Evolutionary conservation across 495 filamentous ascomycete genomes (phyloP).

Genomic region (Jackrogersella multiformis): DNA sequence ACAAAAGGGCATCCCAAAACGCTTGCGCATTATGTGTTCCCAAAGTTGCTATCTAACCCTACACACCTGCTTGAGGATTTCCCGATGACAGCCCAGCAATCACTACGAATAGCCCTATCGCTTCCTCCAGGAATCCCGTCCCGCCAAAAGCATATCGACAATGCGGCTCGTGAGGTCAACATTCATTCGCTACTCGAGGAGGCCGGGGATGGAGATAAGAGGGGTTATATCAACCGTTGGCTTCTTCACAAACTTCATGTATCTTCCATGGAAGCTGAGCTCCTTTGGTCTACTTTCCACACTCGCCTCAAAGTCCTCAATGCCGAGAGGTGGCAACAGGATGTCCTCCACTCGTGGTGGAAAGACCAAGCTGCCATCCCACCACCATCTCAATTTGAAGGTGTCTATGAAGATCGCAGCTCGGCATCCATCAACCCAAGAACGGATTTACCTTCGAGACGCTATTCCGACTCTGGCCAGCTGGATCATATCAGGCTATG

Average conservation of each 20-base stretch:
- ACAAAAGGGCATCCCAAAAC: conserved; percentile 23
- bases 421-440: conserved; percentile 35
- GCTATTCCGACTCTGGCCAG: conserved; percentile 33
- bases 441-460: conserved; percentile 27
- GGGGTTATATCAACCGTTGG: conserved; percentile 59
- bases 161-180: conserved; percentile 43
- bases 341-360: conserved; percentile 57
- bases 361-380: conserved; percentile 48
- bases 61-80: conserved; percentile 40
- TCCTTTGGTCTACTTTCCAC: conserved; percentile 52
- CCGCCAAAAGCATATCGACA: conserved; percentile 34
- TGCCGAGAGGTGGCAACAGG: conserved; percentile 55
- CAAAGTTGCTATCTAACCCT: conserved; percentile 41
- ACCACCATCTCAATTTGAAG: conserved; percentile 34
- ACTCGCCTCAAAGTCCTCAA: conserved; percentile 49
- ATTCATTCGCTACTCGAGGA: conserved; percentile 38
- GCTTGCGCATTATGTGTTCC: conserved; percentile 36
- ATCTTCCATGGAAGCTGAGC: conserved; percentile 55
- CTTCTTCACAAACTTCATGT: conserved; percentile 56
- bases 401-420: conserved; percentile 35
- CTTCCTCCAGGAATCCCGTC: conserved; percentile 28
- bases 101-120: conserved; percentile 35
- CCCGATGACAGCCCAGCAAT: conserved; percentile 41
- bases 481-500: conserved; percentile 27
- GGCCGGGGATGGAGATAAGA: conserved; percentile 44